Evolutionary conservation across 441 rosid species (phyloP).

Genomic region (Pelargonium hybrid): DNA sequence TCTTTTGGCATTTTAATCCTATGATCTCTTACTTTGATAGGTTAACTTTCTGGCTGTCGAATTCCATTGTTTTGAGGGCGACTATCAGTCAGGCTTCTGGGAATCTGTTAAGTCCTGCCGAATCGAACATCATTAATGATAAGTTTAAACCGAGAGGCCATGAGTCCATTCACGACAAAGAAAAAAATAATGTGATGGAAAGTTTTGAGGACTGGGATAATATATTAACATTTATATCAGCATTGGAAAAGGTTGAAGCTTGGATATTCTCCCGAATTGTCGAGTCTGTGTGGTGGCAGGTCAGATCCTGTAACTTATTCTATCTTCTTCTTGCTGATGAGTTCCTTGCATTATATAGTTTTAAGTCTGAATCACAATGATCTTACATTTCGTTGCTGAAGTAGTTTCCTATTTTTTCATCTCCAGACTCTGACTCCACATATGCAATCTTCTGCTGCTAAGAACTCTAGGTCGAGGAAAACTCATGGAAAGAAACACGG

Average conservation of each 20-base stretch:
- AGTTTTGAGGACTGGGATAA: slow-evolving; percentile 47
- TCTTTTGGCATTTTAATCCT: slow-evolving; percentile 11
- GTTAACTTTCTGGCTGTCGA: slow-evolving; percentile 91
- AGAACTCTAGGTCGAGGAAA: slow-evolving; percentile 41
- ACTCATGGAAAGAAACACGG: slow-evolving; percentile 31
- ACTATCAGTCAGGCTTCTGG: slow-evolving; percentile 41
- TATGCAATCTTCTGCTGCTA: slow-evolving; percentile 64
- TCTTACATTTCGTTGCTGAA: background rate
- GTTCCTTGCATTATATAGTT: background rate
- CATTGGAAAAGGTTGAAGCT: slow-evolving; percentile 76
- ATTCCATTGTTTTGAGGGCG: slow-evolving; percentile 63
- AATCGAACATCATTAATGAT: background rate
- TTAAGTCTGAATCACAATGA: background rate
- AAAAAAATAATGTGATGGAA: slow-evolving; percentile 17
- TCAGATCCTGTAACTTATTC: slow-evolving; percentile 16
- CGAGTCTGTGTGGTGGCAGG: slow-evolving; percentile 99
- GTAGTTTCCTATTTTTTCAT: slow-evolving; percentile 19
- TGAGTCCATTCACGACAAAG: slow-evolving; percentile 31
- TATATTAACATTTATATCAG: slow-evolving; percentile 42
- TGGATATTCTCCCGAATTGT: slow-evolving; percentile 86
- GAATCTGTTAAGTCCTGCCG: slow-evolving; percentile 29
- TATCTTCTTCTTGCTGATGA: background rate
- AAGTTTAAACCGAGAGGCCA: slow-evolving; percentile 38
- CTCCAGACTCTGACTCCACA: slow-evolving; percentile 83
- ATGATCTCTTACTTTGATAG: slow-evolving; percentile 25